Evolutionary conservation across 2,329 filamentous ascomycete species (phyloP), one percentile per base, ranked within the genome.

Genomic region (Fusarium succisae): DNA sequence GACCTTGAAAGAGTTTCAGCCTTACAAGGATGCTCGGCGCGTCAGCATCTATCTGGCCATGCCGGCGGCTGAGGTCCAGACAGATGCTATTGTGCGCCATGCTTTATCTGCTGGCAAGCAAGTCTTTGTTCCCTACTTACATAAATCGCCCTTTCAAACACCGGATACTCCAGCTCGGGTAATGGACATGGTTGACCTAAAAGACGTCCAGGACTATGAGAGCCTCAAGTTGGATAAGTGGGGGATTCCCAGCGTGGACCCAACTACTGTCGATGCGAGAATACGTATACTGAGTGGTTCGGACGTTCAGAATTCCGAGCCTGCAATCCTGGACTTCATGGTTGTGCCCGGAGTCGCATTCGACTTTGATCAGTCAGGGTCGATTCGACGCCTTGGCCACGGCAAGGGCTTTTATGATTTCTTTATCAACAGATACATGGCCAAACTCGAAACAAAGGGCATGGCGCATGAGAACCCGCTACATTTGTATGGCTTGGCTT

Each of bases 321-420:
- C 81, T 68, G 75, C 84, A 10, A 88, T 88, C 14, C 86, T 99
- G 47, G 96, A 99, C 81, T 83, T 99, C 74, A 93, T 99, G 73
- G 87, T 99, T 35, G 90, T 98, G 87, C 96, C 96, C 2, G 96
- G 95, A 18, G 93, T 99, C 78, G 96, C 94, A 7, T 99, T 99
- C 82, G 95, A 98, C 81, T 76, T 86, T 57, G 87, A 90, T 68
- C 79, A 83, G 17, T 83, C 83, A 30, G 86, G 86, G 7, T 85
- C 84, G 18, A 88, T 96, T 69, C 90, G 92, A 75, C 89, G 96
- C 77, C 88, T 98, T 26, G 96, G 96, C 45, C 96, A 99, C 82
- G 96, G 96, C 64, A 97, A 94, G 82, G 96, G 96, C 38, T 99
- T 97, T 84, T 99, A 99, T 86, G 96, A 99, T 85, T 93, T 91